Evolutionary conservation across 441 rosid species (phyloP), one percentile per base, ranked within the genome.

Genomic region (Populus hybrid): DNA sequence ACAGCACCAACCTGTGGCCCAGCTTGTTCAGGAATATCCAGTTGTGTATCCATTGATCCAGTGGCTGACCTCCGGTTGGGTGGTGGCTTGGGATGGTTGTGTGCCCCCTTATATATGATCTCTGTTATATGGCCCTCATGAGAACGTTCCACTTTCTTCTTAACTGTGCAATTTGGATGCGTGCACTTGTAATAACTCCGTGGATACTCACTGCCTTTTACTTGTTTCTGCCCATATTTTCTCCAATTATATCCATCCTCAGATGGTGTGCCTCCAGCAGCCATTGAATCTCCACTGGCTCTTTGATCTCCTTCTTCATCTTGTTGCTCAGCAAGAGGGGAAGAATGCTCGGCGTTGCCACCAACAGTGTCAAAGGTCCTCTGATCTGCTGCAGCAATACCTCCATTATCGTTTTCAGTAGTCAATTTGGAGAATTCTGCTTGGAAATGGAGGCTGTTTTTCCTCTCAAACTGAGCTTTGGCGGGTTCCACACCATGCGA

Each of bases 131-230:
- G 92, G 34, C 95, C 95, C 72, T 88, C 92, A 28, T 84, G 87
- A 34, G 91, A 90, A 63, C 91, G 85, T 66, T 88, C 95, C 6
- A 91, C 91, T 77, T 87, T 88, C 86, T 91, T 91, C 79, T 87
- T 91, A 42, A 90, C 92, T 32, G 70, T 85, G 73, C 95, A 87
- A 72, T 81, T 88, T 40, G 90, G 88, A 83, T 91, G 85, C n/a
- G 95, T 89, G 77, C 95, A 91, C 84, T 91, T 91, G 85, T 88
- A 91, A 73, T 91, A 91, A 82, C 93, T 91, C 73, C 95, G 82
- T 6, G 95, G 93, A 76, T 88, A 90, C 80, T 88, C 93, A 61
- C 95, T 91, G 14, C 95, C 91, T 74, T 91, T 86, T 18, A 91
- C 89, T 81, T 89, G 93, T 79, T 91, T 90, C 83, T 90, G 95